Conservation (phyloP, 2,329 filamentous ascomycete species). For the Knoxdaviesia proteae region DNA sequence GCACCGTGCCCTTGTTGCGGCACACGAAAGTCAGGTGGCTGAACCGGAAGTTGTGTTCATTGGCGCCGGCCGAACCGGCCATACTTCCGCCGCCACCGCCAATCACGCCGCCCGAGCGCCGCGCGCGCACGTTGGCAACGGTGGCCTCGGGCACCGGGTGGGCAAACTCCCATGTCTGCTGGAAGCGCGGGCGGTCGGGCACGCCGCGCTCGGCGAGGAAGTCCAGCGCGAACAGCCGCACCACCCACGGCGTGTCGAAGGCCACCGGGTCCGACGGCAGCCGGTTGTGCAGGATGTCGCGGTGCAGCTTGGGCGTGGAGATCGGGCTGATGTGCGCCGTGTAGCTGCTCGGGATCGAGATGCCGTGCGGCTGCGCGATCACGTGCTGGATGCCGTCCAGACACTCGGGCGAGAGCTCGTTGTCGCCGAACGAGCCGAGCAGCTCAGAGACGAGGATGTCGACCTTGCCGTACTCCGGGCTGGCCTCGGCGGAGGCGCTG, state of each 20-base stretch:
- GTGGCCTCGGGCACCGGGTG: slow-evolving; percentile 48
- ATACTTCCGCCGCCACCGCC: slow-evolving; percentile 52
- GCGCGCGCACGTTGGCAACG: slow-evolving; percentile 30
- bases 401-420: slow-evolving; percentile 91
- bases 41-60: slow-evolving; percentile 78
- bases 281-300: slow-evolving; percentile 49
- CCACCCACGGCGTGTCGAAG: slow-evolving; percentile 85
- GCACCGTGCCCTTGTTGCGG: slow-evolving; percentile 59
- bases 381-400: slow-evolving; percentile 89
- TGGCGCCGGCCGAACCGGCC: slow-evolving; percentile 57
- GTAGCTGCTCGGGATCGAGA: slow-evolving; percentile 86
- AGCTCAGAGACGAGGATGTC: slow-evolving; percentile 92
- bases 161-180: slow-evolving; percentile 60
- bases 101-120: slow-evolving; percentile 41
- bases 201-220: slow-evolving; percentile 47
- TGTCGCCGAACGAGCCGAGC: slow-evolving; percentile 87
- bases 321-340: slow-evolving; percentile 89
- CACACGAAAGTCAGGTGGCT: slow-evolving; percentile 62
- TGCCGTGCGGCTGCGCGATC: slow-evolving; percentile 55
- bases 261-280: slow-evolving; percentile 41
- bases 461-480: slow-evolving; percentile 41
- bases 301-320: slow-evolving; percentile 64
- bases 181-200: slow-evolving; percentile 40
- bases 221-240: slow-evolving; percentile 77
- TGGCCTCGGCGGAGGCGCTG: slow-evolving; percentile 18